Evolutionary conservation across 192 early-diverging fungal species (phyloP), one percentile per base, ranked within the genome.

Genomic region (Backusella westeae): DNA sequence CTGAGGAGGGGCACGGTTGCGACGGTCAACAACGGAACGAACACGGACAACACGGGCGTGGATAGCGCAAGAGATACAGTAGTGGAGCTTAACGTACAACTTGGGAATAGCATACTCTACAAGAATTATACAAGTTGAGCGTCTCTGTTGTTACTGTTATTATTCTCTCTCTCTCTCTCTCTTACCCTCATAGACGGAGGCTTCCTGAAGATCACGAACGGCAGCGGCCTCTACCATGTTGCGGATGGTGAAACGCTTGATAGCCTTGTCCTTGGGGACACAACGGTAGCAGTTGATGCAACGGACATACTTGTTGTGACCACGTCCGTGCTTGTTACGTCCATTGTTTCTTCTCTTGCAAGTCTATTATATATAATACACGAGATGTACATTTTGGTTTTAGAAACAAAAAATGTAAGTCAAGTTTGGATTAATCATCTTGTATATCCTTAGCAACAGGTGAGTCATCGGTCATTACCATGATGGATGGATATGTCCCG

Each of bases 201-300:
- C 97, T 85, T 97, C 98, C 76, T 89, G 85, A 81, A 99, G 92
- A 88, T 99, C 98, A 87, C 97, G 93, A 85, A 96, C 87, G 72
- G 96, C 98, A 73, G 98, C 98, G 79, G 90, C 88, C 89, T 99
- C 98, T 72, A 99, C 92, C 97, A 99, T 99, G 90, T 96, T 97
- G 84, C 97, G 93, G 91, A 99, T 93, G 82, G 93, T 90, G 91
- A 97, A 96, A 67, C 98, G 90, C 95, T 99, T 99, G 91, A 99
- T 97, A 80, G 98, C 95, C 95, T 99, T 99, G 91, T 99, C 98
- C 75, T 83, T 83, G 80, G 97, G 95, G 73, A 94, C 93, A 83
- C 95, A 97, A 86, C 97, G 95, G 80, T 91, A 91, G 90, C 98
- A 99, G 96, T 99, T 99, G 86, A 94, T 94, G 93, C 98, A 99